Evolutionary conservation across 75 land plant genomes (phyloP).

Genomic region (Cupressus sempervirens): DNA sequence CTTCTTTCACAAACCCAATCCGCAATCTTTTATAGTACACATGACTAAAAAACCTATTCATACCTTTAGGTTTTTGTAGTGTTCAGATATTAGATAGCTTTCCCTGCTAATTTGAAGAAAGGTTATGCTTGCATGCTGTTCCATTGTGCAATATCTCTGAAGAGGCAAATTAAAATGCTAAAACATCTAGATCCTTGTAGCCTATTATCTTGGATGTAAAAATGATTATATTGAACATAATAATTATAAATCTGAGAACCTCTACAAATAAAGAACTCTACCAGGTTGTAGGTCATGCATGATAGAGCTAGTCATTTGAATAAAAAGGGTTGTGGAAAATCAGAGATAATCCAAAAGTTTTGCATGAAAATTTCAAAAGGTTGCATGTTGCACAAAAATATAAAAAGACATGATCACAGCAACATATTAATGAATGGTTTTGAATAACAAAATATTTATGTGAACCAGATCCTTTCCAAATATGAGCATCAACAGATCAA

Average conservation of each 20-base stretch:
- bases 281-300: neutral
- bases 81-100: too few relatives aligned
- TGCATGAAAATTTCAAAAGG: neutral
- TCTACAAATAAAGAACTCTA: neutral
- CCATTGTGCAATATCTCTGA: neutral
- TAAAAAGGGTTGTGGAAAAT: neutral
- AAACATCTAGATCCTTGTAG: neutral
- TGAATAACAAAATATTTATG: conserved; percentile 1
- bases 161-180: neutral
- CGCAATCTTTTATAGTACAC: too few relatives aligned
- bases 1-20: too few relatives aligned
- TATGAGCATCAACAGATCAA: neutral
- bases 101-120: neutral
- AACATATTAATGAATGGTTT: neutral
- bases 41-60: too few relatives aligned
- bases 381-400: neutral
- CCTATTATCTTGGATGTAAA: neutral
- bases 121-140: neutral
- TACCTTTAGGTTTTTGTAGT: too few relatives aligned
- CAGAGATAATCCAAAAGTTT: neutral
- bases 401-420: neutral
- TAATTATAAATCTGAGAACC: neutral
- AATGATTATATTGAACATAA: neutral
- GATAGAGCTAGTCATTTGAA: neutral
- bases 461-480: neutral